phyloP scores from a whole-genome alignment of 140 eudicot genomes.

The Ambrosia hybrid region DNA sequence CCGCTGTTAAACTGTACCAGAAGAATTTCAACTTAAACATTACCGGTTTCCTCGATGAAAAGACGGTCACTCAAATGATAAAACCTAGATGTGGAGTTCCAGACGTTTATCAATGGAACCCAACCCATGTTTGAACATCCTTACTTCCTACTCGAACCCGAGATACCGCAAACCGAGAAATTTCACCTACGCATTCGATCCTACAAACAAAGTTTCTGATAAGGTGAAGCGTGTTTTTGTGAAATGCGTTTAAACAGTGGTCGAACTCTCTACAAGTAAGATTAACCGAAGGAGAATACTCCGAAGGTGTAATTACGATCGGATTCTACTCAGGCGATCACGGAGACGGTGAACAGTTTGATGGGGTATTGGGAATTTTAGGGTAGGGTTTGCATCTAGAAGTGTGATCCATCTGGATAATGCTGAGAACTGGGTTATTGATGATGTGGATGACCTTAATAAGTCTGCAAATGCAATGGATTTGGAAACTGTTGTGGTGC shows the following conservation, averaged over 20 bases:
- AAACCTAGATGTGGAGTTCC: conserved; percentile 79
- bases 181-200: conserved; percentile 58
- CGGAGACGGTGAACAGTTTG: conserved; percentile 73
- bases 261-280: conserved; percentile 63
- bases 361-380: conserved; percentile 43
- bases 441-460: background rate
- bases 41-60: conserved; percentile 68
- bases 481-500: conserved; percentile 65
- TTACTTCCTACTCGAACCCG: conserved; percentile 61
- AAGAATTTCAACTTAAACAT: conserved; percentile 55
- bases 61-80: conserved; percentile 48
- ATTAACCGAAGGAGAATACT: conserved; percentile 33
- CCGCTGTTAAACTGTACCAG: conserved; percentile 62
- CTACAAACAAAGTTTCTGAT: conserved; percentile 45
- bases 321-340: conserved; percentile 64
- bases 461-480: conserved; percentile 46
- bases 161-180: conserved; percentile 31
- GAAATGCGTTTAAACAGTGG: conserved; percentile 68
- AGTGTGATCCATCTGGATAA: background rate
- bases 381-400: background rate
- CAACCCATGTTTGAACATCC: conserved; percentile 44
- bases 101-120: conserved; percentile 65
- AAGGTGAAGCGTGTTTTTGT: conserved; percentile 40
- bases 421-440: background rate
- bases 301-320: conserved; percentile 42